Conservation (phyloP, 1,284 basidiomycete genomes). For the Lentinula novae-zelandiae region DNA sequence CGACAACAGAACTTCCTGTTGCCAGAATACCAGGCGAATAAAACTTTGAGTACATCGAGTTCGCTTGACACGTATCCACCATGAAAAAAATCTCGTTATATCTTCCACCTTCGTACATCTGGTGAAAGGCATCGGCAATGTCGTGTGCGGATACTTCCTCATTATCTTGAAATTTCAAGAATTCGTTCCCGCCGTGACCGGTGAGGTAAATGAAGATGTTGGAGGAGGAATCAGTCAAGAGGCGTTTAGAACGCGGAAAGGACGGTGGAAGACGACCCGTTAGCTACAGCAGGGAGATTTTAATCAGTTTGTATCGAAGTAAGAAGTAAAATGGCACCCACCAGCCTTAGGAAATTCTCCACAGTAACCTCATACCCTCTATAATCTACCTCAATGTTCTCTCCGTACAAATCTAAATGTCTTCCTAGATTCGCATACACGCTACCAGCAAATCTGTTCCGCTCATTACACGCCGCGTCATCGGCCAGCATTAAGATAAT, state of each 20-base stretch:
- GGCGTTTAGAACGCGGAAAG: slow-evolving; percentile 87
- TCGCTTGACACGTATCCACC: slow-evolving; percentile 98
- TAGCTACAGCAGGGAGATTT: background rate
- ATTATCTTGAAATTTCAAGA: slow-evolving; percentile 98
- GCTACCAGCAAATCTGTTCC: slow-evolving; percentile 89
- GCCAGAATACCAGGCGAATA: slow-evolving; percentile 96
- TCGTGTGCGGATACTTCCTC: slow-evolving; percentile 97
- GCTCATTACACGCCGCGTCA: slow-evolving; percentile 91
- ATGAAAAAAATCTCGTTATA: slow-evolving; percentile 99
- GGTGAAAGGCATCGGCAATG: slow-evolving; percentile 94
- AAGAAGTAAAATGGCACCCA: slow-evolving; percentile 16
- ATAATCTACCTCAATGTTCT: slow-evolving; percentile 97
- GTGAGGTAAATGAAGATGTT: slow-evolving; percentile 99
- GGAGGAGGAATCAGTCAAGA: slow-evolving; percentile 87
- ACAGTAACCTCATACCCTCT: slow-evolving; percentile 97
- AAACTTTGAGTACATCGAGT: slow-evolving; percentile 91
- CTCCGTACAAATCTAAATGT: slow-evolving; percentile 88
- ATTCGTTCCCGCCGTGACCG: slow-evolving; percentile 96
- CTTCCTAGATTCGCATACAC: slow-evolving; percentile 84
- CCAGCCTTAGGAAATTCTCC: slow-evolving; percentile 83
- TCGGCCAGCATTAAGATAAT: slow-evolving; percentile 99
- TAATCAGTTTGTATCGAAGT: background rate
- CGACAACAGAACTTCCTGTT: slow-evolving; percentile 85
- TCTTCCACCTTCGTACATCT: slow-evolving; percentile 96
- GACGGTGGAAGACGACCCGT: slow-evolving; percentile 70